A percentile compares a stretch with the other conserved stretches of the same genome.
phyloP scores from a whole-genome alignment of 2,329 filamentous ascomycete genomes.

The Ascochyta fabae region DNA sequence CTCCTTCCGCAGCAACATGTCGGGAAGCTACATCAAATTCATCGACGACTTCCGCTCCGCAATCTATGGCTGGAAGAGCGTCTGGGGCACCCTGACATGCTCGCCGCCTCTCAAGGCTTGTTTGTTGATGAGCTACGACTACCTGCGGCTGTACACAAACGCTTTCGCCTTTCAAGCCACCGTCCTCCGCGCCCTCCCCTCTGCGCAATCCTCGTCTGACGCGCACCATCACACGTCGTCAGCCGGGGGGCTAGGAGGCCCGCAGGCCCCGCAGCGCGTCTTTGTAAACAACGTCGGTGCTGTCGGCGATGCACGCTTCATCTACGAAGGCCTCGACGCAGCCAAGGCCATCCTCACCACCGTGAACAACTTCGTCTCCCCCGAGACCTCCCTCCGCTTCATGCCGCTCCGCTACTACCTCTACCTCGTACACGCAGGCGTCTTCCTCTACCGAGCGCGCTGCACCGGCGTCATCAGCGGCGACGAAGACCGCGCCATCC shows the following conservation, averaged over 20 bases:
- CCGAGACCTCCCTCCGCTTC: slow-evolving; percentile 54
- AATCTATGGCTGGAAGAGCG: slow-evolving; percentile 73
- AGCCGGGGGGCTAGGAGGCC: slow-evolving; percentile 1
- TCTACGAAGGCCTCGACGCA: slow-evolving; percentile 58
- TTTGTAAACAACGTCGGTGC: slow-evolving; percentile 59
- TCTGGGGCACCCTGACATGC: slow-evolving; percentile 71
- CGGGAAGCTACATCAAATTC: slow-evolving; percentile 76
- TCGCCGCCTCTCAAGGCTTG: slow-evolving; percentile 71
- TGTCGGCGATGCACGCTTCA: slow-evolving; percentile 57
- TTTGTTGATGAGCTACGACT: slow-evolving; percentile 73
- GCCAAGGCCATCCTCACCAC: slow-evolving; percentile 59
- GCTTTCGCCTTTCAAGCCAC: slow-evolving; percentile 79
- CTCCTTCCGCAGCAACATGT: slow-evolving; percentile 72
- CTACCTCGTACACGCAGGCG: slow-evolving; percentile 57
- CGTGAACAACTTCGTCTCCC: slow-evolving; percentile 58
- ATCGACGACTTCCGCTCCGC: slow-evolving; percentile 75
- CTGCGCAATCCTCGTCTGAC: slow-evolving; percentile 24
- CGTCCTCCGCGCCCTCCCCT: slow-evolving; percentile 55
- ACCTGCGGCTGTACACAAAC: slow-evolving; percentile 74
- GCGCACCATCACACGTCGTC: neutral
- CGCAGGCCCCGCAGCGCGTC: slow-evolving; percentile 46
- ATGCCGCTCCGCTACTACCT: slow-evolving; percentile 59
- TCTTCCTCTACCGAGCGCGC: slow-evolving; percentile 57
- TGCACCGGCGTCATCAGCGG: slow-evolving; percentile 56
- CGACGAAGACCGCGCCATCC: slow-evolving; percentile 56